A percentile compares a stretch with the other conserved stretches of the same genome.
These are phyloP conservation scores for Pseudopediastrum boryanum DNA, from an alignment of 139 green algal species.

Conservation along the genomic window DNA sequence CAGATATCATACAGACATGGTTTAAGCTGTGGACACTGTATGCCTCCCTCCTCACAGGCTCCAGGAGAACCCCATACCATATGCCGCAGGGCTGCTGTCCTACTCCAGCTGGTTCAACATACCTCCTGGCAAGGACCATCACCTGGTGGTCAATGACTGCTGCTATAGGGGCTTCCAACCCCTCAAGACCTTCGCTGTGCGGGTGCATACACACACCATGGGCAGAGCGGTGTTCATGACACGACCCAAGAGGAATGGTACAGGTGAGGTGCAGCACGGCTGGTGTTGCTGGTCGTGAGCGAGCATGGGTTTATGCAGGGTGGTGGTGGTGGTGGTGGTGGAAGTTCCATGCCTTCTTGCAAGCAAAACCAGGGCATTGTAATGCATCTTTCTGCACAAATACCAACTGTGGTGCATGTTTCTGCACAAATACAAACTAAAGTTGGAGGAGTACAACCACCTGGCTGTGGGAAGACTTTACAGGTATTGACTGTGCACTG, in stretches of 20 bases:
- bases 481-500: no score
- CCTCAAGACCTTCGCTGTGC: conserved; percentile 76
- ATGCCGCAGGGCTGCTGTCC: conserved; percentile 69
- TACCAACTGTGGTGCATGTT: no score
- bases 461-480: no score
- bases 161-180: conserved; percentile 79
- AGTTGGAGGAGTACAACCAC: no score
- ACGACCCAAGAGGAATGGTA: conserved; percentile 33
- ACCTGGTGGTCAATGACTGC: conserved; percentile 75
- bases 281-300: no score
- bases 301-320: no score
- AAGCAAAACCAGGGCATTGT: no score
- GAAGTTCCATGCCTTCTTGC: no score
- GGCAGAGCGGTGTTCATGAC: conserved; percentile 61
- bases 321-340: no score
- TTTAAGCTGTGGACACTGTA: neutral
- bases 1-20: no score
- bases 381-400: no score
- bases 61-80: conserved; percentile 51
- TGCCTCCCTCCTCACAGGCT: conserved; percentile 31
- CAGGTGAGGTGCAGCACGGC: conserved; percentile 13
- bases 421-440: no score
- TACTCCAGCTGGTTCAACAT: conserved; percentile 75
- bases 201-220: conserved; percentile 88
- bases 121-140: conserved; percentile 47